A percentile compares a stretch with the other conserved stretches of the same genome.
These are phyloP conservation scores for Colletotrichum cuscutae DNA, from an alignment of 2,329 filamentous ascomycete genomes.

Conservation along the genomic window DNA sequence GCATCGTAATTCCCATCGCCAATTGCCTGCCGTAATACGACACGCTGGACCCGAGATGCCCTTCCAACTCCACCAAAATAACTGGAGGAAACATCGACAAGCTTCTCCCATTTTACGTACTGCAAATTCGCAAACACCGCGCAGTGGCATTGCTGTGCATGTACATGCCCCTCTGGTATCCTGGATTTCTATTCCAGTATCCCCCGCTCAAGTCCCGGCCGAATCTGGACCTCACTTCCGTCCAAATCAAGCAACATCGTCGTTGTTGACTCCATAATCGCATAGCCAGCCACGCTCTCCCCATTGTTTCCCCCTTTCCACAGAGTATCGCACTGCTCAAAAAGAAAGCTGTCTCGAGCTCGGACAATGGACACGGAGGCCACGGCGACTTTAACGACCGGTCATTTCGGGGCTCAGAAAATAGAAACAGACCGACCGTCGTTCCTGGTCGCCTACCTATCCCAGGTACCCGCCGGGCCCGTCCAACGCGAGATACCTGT, in stretches of 20 bases:
- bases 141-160: no score
- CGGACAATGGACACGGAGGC: not conserved
- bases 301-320: not conserved
- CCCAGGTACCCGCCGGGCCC: constrained; percentile 25
- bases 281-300: not conserved
- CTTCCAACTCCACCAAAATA: not conserved
- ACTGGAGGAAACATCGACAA: not conserved
- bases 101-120: constrained; percentile 3
- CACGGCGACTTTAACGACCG: not conserved
- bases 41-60: not conserved
- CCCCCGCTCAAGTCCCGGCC: not conserved
- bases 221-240: constrained; percentile 6
- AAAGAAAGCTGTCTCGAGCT: not conserved
- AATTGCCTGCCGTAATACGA: not conserved
- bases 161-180: not conserved
- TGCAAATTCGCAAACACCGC: constrained; percentile 1
- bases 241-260: constrained; percentile 9
- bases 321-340: not conserved
- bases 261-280: not conserved
- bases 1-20: not conserved
- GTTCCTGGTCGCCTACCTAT: not conserved
- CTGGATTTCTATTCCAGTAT: not conserved
- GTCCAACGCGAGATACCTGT: constrained; percentile 5
- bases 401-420: not conserved
- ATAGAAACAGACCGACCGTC: constrained; percentile 13